Percentiles rank a stretch among this genome's conserved stretches.
phyloP scores from a whole-genome alignment of 2,329 filamentous ascomycete genomes.

The Macrophomina pseudophaseolina region DNA sequence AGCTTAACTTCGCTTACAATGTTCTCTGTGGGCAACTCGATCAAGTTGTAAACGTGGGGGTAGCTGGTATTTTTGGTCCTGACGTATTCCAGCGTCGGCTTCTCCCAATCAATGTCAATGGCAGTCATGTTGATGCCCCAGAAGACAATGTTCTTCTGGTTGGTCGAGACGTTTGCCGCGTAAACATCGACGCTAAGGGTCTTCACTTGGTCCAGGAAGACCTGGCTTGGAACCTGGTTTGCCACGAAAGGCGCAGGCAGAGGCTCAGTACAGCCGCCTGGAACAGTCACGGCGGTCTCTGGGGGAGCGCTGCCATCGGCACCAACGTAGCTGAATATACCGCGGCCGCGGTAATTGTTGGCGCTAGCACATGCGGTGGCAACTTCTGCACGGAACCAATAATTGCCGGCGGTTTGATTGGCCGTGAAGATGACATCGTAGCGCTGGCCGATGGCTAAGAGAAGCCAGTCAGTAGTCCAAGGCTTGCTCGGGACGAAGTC shows the following conservation, averaged over 20 bases:
- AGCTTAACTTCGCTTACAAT: slow-evolving; percentile 28
- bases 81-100: slow-evolving; percentile 53
- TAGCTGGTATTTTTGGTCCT: slow-evolving; percentile 49
- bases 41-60: slow-evolving; percentile 45
- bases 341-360: slow-evolving; percentile 38
- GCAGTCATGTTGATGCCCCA: slow-evolving; percentile 49
- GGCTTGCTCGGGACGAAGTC: slow-evolving; percentile 40
- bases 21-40: slow-evolving; percentile 44
- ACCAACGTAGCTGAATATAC: slow-evolving; percentile 43
- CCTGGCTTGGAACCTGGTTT: slow-evolving; percentile 43
- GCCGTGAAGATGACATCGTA: slow-evolving; percentile 52
- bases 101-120: slow-evolving; percentile 50
- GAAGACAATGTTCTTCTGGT: slow-evolving; percentile 45
- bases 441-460: slow-evolving; percentile 51
- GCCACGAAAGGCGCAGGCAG: slow-evolving; percentile 32
- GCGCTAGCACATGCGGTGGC: slow-evolving; percentile 44
- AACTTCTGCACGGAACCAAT: slow-evolving; percentile 50
- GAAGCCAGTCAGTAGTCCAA: slow-evolving; percentile 42
- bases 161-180: slow-evolving; percentile 39
- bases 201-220: slow-evolving; percentile 39
- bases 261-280: slow-evolving; percentile 36
- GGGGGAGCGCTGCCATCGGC: slow-evolving; percentile 31
- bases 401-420: slow-evolving; percentile 46
- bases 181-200: slow-evolving; percentile 42
- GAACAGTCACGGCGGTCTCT: slow-evolving; percentile 29